Conservation (phyloP, 2,329 filamentous ascomycete genomes). For the Penicillium sp. region DNA sequence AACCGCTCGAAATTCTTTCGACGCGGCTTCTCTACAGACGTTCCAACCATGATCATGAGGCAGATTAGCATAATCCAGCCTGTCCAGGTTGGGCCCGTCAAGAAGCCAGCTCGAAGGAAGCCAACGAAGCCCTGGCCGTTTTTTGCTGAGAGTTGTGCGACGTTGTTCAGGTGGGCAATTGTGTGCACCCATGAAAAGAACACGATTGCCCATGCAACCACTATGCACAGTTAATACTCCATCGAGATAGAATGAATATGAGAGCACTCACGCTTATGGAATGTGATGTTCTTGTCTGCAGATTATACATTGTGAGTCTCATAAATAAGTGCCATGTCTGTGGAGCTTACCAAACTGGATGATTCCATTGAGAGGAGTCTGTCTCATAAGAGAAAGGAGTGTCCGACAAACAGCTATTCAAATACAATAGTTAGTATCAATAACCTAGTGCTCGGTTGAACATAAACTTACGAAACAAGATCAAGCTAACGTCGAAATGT, state of each 20-base stretch:
- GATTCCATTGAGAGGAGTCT: constrained; percentile 79
- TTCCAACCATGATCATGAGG: constrained; percentile 73
- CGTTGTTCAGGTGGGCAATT: constrained; percentile 83
- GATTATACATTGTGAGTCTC: background rate
- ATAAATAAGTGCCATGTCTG: background rate
- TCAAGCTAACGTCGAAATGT: constrained; percentile 75
- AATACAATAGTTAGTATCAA: constrained; percentile 4
- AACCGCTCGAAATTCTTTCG: constrained; percentile 83
- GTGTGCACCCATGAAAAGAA: constrained; percentile 87
- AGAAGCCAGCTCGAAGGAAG: constrained; percentile 71
- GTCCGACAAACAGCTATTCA: constrained; percentile 67
- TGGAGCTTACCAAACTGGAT: constrained; percentile 61
- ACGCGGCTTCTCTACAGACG: constrained; percentile 71
- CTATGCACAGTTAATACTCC: constrained; percentile 16
- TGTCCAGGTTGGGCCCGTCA: constrained; percentile 77
- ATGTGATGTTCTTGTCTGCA: constrained; percentile 77
- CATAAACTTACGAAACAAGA: constrained; percentile 57
- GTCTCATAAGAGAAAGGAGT: constrained; percentile 73
- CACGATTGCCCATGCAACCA: constrained; percentile 79
- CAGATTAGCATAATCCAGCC: constrained; percentile 79
- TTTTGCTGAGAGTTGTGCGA: constrained; percentile 70
- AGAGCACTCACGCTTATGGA: constrained; percentile 61
- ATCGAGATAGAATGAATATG: background rate
- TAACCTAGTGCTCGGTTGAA: background rate
- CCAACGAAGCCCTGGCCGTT: constrained; percentile 75